Base-by-base conservation (phyloP, 108 stramenopile species). In the Nitzschia putrida region DNA sequence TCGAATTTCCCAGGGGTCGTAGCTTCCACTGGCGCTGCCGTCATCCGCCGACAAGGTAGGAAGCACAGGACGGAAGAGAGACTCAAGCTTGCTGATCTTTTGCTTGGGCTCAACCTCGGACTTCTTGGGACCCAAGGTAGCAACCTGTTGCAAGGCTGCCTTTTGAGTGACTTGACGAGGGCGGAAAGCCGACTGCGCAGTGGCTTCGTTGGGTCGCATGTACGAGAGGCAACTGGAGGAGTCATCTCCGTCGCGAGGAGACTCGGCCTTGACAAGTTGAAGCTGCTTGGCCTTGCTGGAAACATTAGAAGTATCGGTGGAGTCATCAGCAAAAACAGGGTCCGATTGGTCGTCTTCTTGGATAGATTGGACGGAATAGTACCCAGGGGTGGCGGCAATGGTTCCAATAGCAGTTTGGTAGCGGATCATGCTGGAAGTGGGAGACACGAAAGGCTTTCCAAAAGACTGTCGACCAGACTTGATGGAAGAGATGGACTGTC, bases 81-180 rank as follows among this genome's bases (percentile, higher is more conserved):
- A 71, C 43, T 77, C 76, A 23, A 77, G 53, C 68, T 77, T 77
- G 69, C 76, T 77, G 22, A 70, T 51, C 23, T 71, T 71, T 16
- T 44, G 50, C n/a, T 71, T 40, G 7, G n/a, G 9, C 8, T 12
- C 23, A 49, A 42, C 57, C 0, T 38, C 21, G 25, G 45, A 18
- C 12, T 53, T 13, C 38, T 37, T 13, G 21, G 16, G 21, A 16
- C 58, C 38, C 21, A 68, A 47, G 3, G 53, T 20, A 2, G 39
- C 37, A 66, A 66, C 52, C 6, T 38, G 34, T 38, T 53, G 13
- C 8, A 47, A 7, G 10, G 52, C 18, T 2, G 2, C 45, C 8
- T 53, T 49, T 6, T 16, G 47, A 16, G 18, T 5, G 2, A 49
- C 18, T 18, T 16, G n/a, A 23, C 51, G 55, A 44, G 41, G 50